Conservation (phyloP, 495 filamentous ascomycete genomes). For the Jackrogersella minutella region DNA sequence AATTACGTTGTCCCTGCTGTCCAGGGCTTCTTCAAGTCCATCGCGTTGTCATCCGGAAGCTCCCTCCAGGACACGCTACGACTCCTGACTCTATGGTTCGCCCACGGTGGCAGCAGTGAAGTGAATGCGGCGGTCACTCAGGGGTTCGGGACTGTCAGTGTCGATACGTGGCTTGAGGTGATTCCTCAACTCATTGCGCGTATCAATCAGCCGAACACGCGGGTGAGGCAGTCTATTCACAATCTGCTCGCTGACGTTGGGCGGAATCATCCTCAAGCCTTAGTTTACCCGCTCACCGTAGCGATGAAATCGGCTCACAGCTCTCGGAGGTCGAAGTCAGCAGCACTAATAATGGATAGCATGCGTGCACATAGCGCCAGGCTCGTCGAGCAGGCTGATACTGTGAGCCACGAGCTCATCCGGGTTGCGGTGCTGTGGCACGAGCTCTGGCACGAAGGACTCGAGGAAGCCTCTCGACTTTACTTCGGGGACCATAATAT, state of each 20-base stretch:
- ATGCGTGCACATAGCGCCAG: constrained; percentile 95
- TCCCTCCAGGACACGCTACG: constrained; percentile 95
- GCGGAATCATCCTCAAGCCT: constrained; percentile 91
- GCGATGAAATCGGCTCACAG: constrained; percentile 90
- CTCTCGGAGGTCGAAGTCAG: constrained; percentile 80
- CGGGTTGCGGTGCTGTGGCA: constrained; percentile 97
- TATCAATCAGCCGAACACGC: constrained; percentile 91
- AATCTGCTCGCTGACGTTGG: constrained; percentile 90
- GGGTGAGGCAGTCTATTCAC: constrained; percentile 88
- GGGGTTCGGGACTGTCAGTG: constrained; percentile 86
- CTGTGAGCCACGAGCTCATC: constrained; percentile 94
- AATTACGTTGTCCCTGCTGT: constrained; percentile 95
- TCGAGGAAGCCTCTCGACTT: constrained; percentile 93
- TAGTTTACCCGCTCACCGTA: constrained; percentile 99
- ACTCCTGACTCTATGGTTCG: constrained; percentile 94
- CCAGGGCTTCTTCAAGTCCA: constrained; percentile 93
- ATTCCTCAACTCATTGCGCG: constrained; percentile 96
- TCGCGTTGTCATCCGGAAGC: constrained; percentile 86
- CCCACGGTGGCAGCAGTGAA: constrained; percentile 85
- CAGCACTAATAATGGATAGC: constrained; percentile 92
- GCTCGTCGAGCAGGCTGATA: constrained; percentile 92
- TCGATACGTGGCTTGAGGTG: constrained; percentile 98
- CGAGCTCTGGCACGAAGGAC: constrained; percentile 98
- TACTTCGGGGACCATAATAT: constrained; percentile 96
- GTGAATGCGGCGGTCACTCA: constrained; percentile 88